Percentiles rank a stretch among this genome's conserved stretches.
phyloP scores from a whole-genome alignment of 2,329 filamentous ascomycete genomes.

The Penicillium concentricum region DNA sequence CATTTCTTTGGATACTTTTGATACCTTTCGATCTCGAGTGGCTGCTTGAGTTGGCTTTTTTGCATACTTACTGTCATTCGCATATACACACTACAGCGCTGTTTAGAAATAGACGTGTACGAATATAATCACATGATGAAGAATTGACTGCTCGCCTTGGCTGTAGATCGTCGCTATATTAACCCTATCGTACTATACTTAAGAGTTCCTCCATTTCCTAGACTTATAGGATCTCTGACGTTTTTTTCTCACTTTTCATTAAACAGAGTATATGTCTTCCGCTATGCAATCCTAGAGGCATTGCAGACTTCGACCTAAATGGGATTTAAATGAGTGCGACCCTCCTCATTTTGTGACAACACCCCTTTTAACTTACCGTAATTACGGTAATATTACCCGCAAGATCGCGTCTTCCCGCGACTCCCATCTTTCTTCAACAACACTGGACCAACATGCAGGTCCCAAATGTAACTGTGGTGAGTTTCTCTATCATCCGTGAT shows the following conservation, averaged over 20 bases:
- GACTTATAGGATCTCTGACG: too few species aligned
- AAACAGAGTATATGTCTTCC: too few species aligned
- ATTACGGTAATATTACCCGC: slow-evolving; percentile 5
- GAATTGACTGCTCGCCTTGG: too few species aligned
- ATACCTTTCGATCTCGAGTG: background rate
- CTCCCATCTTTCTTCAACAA: slow-evolving; percentile 2
- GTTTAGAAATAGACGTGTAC: background rate
- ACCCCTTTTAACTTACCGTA: too few species aligned
- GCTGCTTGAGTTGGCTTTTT: background rate
- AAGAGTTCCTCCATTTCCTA: too few species aligned
- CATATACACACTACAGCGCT: background rate
- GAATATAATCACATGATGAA: background rate
- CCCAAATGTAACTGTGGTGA: slow-evolving; percentile 39
- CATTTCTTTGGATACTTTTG: background rate
- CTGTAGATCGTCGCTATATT: too few species aligned
- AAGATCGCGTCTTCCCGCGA: slow-evolving; percentile 13
- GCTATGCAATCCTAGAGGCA: too few species aligned
- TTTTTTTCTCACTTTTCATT: too few species aligned
- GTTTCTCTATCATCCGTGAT: background rate
- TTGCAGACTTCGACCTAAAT: too few species aligned
- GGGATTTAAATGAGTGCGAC: too few species aligned
- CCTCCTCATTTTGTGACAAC: too few species aligned
- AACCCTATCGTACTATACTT: too few species aligned
- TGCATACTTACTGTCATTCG: background rate
- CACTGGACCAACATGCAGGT: slow-evolving; percentile 23